Percentiles rank a stretch among this genome's conserved stretches.
Evolutionary conservation across 306 rosid genomes (phyloP).

Genomic region (Elaeagnus macrophylla): DNA sequence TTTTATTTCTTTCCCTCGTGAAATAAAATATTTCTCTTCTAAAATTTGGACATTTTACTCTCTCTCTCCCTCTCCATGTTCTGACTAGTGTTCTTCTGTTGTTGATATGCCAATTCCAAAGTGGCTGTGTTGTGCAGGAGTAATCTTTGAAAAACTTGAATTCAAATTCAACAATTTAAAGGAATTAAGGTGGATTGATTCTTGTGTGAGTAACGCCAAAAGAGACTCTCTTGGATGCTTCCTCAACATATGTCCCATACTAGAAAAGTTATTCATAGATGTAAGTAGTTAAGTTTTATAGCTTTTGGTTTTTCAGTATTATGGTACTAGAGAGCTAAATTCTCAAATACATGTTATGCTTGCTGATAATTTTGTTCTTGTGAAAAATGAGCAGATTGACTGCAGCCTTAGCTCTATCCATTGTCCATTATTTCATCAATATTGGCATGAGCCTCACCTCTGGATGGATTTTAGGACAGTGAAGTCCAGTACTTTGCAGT

Average conservation of each 20-base stretch:
- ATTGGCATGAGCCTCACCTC: slow-evolving; percentile 26
- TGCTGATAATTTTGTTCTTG: not conserved
- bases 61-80: not conserved
- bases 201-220: slow-evolving; percentile 42
- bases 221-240: slow-evolving; percentile 63
- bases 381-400: slow-evolving; percentile 11
- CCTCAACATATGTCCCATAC: slow-evolving; percentile 87
- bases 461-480: slow-evolving; percentile 19
- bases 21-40: not conserved
- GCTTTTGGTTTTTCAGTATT: not conserved
- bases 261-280: slow-evolving; percentile 34
- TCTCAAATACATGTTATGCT: not conserved
- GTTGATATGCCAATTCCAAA: not conserved
- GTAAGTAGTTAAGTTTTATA: slow-evolving; percentile 1
- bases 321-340: not conserved
- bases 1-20: not conserved
- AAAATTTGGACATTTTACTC: too few species aligned
- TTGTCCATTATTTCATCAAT: slow-evolving; percentile 11
- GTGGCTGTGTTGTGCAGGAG: slow-evolving; percentile 25
- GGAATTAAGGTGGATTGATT: slow-evolving; percentile 17
- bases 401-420: not conserved
- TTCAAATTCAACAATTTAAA: slow-evolving; percentile 17
- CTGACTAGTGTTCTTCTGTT: not conserved
- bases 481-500: slow-evolving; percentile 11
- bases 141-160: slow-evolving; percentile 15